Base-by-base conservation (phyloP, 106 monocot species). In the Dioscorea zingiberensis region DNA sequence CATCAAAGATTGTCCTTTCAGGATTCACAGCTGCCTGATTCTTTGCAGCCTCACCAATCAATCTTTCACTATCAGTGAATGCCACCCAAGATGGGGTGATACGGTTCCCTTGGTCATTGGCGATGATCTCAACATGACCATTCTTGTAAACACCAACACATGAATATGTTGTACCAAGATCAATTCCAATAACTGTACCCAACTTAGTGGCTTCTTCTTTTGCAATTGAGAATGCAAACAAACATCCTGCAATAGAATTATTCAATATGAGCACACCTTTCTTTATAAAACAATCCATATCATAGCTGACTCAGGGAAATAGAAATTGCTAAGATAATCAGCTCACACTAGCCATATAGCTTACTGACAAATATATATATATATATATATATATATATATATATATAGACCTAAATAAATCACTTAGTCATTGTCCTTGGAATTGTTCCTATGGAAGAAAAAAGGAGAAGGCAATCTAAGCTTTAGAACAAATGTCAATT, bases 51-150 rank as follows among this genome's bases (percentile, higher is more conserved):
- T 86, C 86, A 62, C 86, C 86, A 38, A 86, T 86, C 13, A 86
- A 65, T 60, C 86, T 78, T 60, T 86, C 86, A 30, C 53, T 56
- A 49, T 86, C 86, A n/a, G 85, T 81, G 77, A 85, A 85, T 21
- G 85, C 85, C 28, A 85, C 85, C 85, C 85, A 85, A 44, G 85
- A 86, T 14, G 86, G 86, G 27, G 86, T 86, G 69, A 86, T 86
- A 66, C 86, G 78, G 65, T 86, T 86, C 14, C 86, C 86, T 32
- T 86, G 86, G 78, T 86, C 86, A 62, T 86, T 86, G 28, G 86
- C 86, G 53, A 86, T 86, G 21, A 86, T 86, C 65, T 86, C 86
- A 26, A 86, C 86, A 48, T 86, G 86, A 76, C 82, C 82, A 67
- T 87, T 82, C 73, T 76, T 87, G 73, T 87, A 87, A 3, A 87